Conservation (phyloP, 2,329 filamentous ascomycete species). For the Hortaea werneckii region DNA sequence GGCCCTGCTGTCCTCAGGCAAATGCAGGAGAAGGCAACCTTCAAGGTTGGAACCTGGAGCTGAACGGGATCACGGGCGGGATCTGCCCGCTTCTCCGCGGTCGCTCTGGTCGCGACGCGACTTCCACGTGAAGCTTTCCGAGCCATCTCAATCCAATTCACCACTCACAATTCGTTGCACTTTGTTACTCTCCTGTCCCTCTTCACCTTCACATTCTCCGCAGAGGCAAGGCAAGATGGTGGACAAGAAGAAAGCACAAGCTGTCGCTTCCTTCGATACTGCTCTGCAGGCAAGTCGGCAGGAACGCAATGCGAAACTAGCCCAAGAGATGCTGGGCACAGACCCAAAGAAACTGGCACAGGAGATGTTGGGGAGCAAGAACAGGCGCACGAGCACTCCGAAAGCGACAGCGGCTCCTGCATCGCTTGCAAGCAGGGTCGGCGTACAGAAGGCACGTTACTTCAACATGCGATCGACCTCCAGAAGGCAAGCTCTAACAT, state of each 20-base stretch:
- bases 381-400: slow-evolving; percentile 47
- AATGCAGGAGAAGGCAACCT: too few species aligned
- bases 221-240: not conserved
- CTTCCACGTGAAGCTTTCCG: too few species aligned
- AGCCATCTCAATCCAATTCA: not conserved
- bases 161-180: not conserved
- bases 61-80: too few species aligned
- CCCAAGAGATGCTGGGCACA: slow-evolving; percentile 58
- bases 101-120: too few species aligned
- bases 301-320: slow-evolving; percentile 33
- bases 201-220: not conserved
- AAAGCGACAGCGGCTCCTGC: slow-evolving; percentile 33
- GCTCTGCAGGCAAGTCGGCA: slow-evolving; percentile 29
- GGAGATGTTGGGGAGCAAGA: slow-evolving; percentile 55
- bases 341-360: slow-evolving; percentile 46
- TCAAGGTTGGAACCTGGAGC: too few species aligned
- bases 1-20: too few species aligned
- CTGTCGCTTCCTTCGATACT: slow-evolving; percentile 9
- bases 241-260: slow-evolving; percentile 17
- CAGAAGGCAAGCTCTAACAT: not conserved
- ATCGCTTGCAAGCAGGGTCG: slow-evolving; percentile 58
- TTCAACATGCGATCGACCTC: not conserved
- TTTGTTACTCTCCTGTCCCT: not conserved
- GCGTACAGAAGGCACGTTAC: slow-evolving; percentile 55
- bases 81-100: too few species aligned